These are phyloP conservation scores for Pseudonitzschia delicatissima DNA, from an alignment of 108 stramenopile genomes.

Conservation along the genomic window DNA sequence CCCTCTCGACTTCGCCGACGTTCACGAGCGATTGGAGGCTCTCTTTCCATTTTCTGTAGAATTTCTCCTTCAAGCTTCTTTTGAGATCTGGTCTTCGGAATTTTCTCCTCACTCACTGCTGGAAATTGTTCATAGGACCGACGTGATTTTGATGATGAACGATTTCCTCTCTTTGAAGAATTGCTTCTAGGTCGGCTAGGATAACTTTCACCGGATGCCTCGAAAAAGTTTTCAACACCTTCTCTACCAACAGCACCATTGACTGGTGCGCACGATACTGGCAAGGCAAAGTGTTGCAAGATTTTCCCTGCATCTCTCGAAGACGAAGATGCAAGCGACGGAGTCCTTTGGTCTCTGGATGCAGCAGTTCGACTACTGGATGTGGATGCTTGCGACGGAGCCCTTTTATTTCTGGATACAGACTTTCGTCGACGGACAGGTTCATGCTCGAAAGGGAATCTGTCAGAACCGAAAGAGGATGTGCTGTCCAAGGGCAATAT, in stretches of 20 bases:
- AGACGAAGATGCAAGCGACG: too few species aligned
- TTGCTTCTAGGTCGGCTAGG: background rate
- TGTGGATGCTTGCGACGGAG: too few species aligned
- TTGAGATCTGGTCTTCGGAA: conserved; percentile 6
- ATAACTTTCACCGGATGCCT: background rate
- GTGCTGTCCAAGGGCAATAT: too few species aligned
- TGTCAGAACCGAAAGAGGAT: too few species aligned
- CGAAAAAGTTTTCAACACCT: background rate
- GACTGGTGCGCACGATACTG: too few species aligned
- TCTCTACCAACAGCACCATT: background rate
- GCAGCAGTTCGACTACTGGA: too few species aligned
- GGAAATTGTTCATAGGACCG: background rate
- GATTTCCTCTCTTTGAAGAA: background rate
- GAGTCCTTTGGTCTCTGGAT: too few species aligned
- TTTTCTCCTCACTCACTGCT: background rate
- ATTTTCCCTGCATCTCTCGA: too few species aligned
- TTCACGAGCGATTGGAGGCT: too few species aligned
- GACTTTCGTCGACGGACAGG: too few species aligned
- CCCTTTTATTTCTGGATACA: background rate
- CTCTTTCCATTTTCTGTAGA: background rate
- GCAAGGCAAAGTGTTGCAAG: too few species aligned
- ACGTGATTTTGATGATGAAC: background rate
- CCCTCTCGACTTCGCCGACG: too few species aligned
- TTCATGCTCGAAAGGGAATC: background rate
- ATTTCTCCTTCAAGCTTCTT: conserved; percentile 2